phyloP scores from a whole-genome alignment of 2,329 filamentous ascomycete species.

The Raffaelea ambrosiae region DNA sequence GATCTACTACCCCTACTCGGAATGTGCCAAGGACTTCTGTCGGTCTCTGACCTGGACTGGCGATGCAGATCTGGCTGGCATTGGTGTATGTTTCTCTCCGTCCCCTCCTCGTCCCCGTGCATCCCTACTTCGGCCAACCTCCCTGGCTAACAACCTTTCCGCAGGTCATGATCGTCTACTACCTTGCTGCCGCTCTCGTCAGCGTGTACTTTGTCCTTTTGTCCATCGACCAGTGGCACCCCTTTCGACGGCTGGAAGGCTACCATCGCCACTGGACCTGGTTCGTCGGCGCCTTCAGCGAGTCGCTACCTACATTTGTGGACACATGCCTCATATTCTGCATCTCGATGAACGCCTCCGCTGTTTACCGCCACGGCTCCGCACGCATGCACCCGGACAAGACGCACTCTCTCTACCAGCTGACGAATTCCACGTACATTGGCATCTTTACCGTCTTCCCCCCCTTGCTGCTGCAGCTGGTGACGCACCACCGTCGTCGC shows the following conservation, averaged over 20 bases:
- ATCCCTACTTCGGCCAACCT: not conserved
- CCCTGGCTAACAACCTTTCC: not conserved
- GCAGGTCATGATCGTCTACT: constrained; percentile 15
- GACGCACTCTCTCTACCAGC: constrained; percentile 13
- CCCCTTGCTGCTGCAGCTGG: constrained; percentile 13
- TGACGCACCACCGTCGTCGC: constrained; percentile 9
- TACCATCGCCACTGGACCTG: not conserved
- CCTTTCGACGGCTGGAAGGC: not conserved
- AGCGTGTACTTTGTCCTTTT: constrained; percentile 11
- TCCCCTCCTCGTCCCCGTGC: too few relatives aligned
- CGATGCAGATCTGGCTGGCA: constrained; percentile 14
- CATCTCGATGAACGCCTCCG: constrained; percentile 10
- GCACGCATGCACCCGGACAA: constrained; percentile 9
- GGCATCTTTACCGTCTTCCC: constrained; percentile 15
- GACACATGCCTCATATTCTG: constrained; percentile 14
- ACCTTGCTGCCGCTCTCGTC: constrained; percentile 8
- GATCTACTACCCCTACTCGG: not conserved
- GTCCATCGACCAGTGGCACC: constrained; percentile 4
- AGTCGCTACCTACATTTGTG: constrained; percentile 12
- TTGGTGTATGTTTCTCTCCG: constrained; percentile 11
- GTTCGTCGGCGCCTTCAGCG: constrained; percentile 7
- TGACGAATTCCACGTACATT: constrained; percentile 14
- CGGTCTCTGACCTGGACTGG: constrained; percentile 11
- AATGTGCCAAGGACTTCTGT: constrained; percentile 7
- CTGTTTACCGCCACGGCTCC: constrained; percentile 11